Percentiles rank a stretch among this genome's conserved stretches.
phyloP scores from a whole-genome alignment of 176 grass and related monocot species.

The Oryza meyeriana region DNA sequence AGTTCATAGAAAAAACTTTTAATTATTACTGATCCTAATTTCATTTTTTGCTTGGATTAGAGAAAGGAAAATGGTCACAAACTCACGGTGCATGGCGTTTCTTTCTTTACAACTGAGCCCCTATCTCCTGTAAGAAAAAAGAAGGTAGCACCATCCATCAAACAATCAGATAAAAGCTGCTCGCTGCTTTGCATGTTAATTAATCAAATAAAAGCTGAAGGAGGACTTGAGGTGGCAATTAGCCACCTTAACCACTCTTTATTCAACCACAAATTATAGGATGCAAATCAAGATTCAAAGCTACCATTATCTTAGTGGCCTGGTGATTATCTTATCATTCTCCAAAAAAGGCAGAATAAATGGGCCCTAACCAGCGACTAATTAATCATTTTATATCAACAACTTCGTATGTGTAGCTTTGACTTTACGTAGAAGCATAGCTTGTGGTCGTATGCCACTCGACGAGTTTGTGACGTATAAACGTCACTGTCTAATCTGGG shows the following conservation, averaged over 20 bases:
- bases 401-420: conserved; percentile 14
- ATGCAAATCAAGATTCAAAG: not conserved
- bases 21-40: not conserved
- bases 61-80: too few species aligned
- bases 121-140: not conserved
- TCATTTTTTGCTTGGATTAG: not conserved
- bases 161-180: not conserved
- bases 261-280: not conserved
- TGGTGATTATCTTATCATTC: not conserved
- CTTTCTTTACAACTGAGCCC: too few species aligned
- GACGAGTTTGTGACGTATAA: not conserved
- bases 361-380: not conserved
- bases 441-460: conserved; percentile 17
- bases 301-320: not conserved
- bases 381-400: not conserved
- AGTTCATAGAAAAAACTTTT: too few species aligned
- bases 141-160: not conserved
- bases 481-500: conserved; percentile 18
- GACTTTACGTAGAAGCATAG: conserved; percentile 35
- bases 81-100: too few species aligned
- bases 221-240: not conserved
- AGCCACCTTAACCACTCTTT: not conserved
- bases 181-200: not conserved
- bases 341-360: not conserved
- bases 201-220: not conserved